Evolutionary conservation across 495 filamentous ascomycete species (phyloP).

Genomic region (Letharia lupina): DNA sequence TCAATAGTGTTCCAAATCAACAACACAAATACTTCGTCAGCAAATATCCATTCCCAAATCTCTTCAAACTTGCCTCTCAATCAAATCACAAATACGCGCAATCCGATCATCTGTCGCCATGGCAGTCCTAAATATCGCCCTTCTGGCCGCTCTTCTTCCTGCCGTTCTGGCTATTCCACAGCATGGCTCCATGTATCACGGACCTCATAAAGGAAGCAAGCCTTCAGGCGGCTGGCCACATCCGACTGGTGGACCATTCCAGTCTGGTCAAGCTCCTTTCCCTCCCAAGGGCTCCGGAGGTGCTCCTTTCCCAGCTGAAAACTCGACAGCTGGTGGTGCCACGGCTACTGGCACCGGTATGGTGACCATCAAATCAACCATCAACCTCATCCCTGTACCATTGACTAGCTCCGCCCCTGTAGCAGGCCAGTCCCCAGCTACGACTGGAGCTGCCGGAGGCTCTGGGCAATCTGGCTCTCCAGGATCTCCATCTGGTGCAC

Average conservation of each 20-base stretch:
- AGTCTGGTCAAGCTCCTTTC: slow-evolving; percentile 4
- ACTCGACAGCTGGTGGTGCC: slow-evolving; percentile 8
- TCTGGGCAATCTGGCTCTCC: not conserved
- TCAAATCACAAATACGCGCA: slow-evolving; percentile 5
- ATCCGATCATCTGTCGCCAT: slow-evolving; percentile 15
- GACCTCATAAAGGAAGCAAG: slow-evolving; percentile 2
- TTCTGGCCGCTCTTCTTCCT: slow-evolving; percentile 21
- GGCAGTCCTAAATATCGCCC: slow-evolving; percentile 21
- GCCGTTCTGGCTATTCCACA: slow-evolving; percentile 23
- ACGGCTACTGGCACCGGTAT: slow-evolving; percentile 10
- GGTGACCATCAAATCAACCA: slow-evolving; percentile 21
- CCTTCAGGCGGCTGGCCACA: slow-evolving; percentile 8
- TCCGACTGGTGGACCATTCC: slow-evolving; percentile 9
- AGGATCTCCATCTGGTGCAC: slow-evolving; percentile 9
- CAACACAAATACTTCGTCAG: not conserved
- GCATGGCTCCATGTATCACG: slow-evolving; percentile 15
- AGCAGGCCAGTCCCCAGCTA: slow-evolving; percentile 5
- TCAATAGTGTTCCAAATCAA: slow-evolving; percentile 8
- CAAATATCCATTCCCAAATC: not conserved
- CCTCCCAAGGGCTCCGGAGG: slow-evolving; percentile 2
- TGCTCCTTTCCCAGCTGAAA: slow-evolving; percentile 19
- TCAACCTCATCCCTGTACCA: slow-evolving; percentile 18
- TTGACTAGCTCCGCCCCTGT: not conserved
- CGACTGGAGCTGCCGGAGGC: slow-evolving; percentile 9
- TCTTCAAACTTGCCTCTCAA: not conserved